Base-by-base conservation (phyloP, 2,329 filamentous ascomycete genomes). In the Amauroascus verrucosus region DNA sequence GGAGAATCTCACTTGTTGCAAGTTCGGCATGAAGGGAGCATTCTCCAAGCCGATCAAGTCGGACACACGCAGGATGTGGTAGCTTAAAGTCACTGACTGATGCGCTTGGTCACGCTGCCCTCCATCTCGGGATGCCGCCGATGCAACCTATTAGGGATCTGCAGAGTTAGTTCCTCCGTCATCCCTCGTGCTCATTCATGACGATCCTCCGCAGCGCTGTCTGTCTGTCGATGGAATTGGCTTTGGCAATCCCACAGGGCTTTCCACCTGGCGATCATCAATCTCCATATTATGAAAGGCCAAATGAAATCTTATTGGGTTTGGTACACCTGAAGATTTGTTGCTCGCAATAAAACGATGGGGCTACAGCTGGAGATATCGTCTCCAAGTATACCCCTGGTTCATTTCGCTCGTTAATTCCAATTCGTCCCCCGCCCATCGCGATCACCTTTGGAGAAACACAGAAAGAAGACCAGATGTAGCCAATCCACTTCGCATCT, bases 11-110 rank as follows among this genome's bases (percentile, higher is more conserved):
- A n/a, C n/a, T n/a, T n/a, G n/a, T n/a, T n/a, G n/a, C n/a, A n/a
- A n/a, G n/a, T n/a, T n/a, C n/a, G n/a, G n/a, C n/a, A n/a, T 30
- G 26, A 4, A 30, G 26, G 26, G n/a, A 38, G 9, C 14, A 14
- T 38, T 16, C 6, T 16, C 9, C 14, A 61, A 37, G 33, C 75
- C 35, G 35, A 38, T 16, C 2, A 18, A 14, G 14, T 38, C 35
- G 35, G n/a, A n/a, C n/a, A 38, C 35, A 43, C 4, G 20, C 20
- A 13, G 11, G 8, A 7, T 24, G 6, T 43, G 40, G 13, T 20
- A 20, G 26, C n/a, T 38, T 11, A n/a, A 28, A 28, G 8, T 3
- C 11, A 13, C 35, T 24, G 38, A n/a, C n/a, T n/a, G n/a, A n/a
- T 6, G 9, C 4, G 11, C 20, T 38, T 37, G 46, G 33, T 48